phyloP scores from a whole-genome alignment of 1,139 yeast genomes.

The Protomyces macrosporus region DNA sequence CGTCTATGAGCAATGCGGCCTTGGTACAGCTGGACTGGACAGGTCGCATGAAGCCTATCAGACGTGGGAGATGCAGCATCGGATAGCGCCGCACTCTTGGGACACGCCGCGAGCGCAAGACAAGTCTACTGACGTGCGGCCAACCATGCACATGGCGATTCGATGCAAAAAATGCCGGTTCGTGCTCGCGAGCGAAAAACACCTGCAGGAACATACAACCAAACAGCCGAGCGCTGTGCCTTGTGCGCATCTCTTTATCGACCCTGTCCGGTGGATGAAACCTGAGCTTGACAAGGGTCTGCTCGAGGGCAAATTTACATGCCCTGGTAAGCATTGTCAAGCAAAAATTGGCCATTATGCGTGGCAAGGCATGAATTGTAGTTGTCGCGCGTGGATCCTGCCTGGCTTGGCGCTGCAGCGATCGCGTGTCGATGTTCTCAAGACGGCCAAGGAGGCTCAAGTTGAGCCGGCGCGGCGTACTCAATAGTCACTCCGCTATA shows the following conservation, averaged over 20 bases:
- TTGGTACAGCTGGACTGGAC: slow-evolving; percentile 36
- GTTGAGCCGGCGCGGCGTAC: slow-evolving; percentile 5
- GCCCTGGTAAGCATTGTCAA: slow-evolving; percentile 64
- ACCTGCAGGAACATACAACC: slow-evolving; percentile 34
- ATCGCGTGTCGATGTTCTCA: slow-evolving; percentile 70
- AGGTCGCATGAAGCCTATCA: slow-evolving; percentile 46
- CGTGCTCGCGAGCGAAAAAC: slow-evolving; percentile 33
- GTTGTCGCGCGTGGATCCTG: slow-evolving; percentile 93
- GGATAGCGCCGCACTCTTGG: background rate
- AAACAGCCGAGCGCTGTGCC: slow-evolving; percentile 7
- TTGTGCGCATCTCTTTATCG: slow-evolving; percentile 83
- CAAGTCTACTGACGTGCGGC: too few species aligned
- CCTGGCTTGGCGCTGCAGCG: slow-evolving; percentile 83
- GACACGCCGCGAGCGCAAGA: background rate
- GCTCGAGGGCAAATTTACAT: slow-evolving; percentile 75
- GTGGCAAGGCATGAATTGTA: slow-evolving; percentile 93
- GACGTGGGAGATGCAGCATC: slow-evolving; percentile 42
- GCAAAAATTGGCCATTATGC: slow-evolving; percentile 74
- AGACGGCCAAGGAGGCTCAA: slow-evolving; percentile 10
- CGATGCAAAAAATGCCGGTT: slow-evolving; percentile 40
- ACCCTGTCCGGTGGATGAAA: slow-evolving; percentile 91
- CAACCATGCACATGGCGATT: slow-evolving; percentile 26
- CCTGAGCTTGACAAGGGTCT: slow-evolving; percentile 60
- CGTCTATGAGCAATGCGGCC: slow-evolving; percentile 52
- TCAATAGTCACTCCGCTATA: too few species aligned